A percentile compares a stretch with the other conserved stretches of the same genome.
Evolutionary conservation across 164 flowering plant species (phyloP).

Genomic region (Liquidambar formosana): DNA sequence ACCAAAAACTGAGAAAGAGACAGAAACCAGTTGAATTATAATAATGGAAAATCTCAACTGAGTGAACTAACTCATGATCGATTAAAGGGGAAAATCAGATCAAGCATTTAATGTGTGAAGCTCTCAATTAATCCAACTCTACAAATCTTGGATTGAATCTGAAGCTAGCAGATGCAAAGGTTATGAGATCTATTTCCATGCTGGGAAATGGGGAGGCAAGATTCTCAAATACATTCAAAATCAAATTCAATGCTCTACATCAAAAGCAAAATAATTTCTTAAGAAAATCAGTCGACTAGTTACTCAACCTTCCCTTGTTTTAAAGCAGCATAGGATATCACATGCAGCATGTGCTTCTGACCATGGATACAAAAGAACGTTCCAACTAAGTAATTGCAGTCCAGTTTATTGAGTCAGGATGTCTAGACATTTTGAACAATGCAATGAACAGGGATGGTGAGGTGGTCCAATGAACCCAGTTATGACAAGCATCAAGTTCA

Average conservation of each 20-base stretch:
- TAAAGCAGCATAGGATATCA: neutral
- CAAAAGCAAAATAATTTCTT: neutral
- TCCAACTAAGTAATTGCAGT: no score
- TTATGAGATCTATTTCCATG: neutral
- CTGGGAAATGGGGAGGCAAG: no score
- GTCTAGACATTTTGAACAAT: no score
- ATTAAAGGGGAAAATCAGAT: neutral
- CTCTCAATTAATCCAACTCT: neutral
- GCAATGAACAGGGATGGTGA: neutral
- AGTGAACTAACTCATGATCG: neutral
- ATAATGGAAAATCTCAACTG: slow-evolving; percentile 5
- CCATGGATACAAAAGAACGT: no score
- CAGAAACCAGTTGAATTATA: neutral
- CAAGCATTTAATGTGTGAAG: neutral
- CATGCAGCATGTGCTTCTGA: neutral
- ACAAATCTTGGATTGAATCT: neutral
- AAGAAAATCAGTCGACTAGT: neutral
- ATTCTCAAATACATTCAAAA: no score
- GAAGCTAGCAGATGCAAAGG: neutral
- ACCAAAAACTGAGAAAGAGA: slow-evolving; percentile 39
- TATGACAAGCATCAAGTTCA: neutral
- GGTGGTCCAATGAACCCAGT: neutral
- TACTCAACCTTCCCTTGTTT: neutral
- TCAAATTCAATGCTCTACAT: neutral
- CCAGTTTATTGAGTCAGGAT: no score